Evolutionary conservation across 257 asterid genomes (phyloP), one percentile per base, ranked within the genome.

Genomic region (Plantago ovata): DNA sequence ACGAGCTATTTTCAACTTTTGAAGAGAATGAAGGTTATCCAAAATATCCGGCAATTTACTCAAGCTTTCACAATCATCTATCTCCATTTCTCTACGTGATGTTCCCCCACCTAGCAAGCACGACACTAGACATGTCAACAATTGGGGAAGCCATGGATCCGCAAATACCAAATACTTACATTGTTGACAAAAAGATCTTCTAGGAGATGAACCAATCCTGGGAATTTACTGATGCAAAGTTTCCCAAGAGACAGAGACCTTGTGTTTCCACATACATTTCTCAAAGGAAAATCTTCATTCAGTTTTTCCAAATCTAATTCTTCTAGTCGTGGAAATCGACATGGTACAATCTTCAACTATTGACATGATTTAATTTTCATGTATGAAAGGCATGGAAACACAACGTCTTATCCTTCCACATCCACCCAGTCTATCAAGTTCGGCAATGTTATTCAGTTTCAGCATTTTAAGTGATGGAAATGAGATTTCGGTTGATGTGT

Each of bases 361-460:
- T 14, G 48, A 16, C 48, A 43, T 0, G 48, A 1, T 9, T 3
- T 12, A 16, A 43, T 44, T 7, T 9, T n/a, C 50, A 44, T 7
- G 21, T 44, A 44, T 44, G 15, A 16, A 44, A 44, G 50, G 50
- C 19, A 44, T 14, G 50, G 50, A 44, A 44, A 44, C 6, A 44
- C 50, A 14, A 9, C 18, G 7, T 16, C 18, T 44, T 3, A 15
- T 16, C 14, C 43, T 43, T 38, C 53, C 13, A 20, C 50, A 32
- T 52, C 67, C 7, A 18, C 52, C 81, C 78, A 71, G 21, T 68
- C 70, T 16, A 15, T 47, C 18, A 71, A 63, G 48, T 51, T 64
- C 2, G 19, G 8, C 81, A n/a, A 75, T 60, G n/a, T 39, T 1
- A 1, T 0, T 0, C 7, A 75, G 13, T 6, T 2, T 0, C 9